Evolutionary conservation across 257 asterid genomes (phyloP).

Genomic region (Solanum pinnatisectum): DNA sequence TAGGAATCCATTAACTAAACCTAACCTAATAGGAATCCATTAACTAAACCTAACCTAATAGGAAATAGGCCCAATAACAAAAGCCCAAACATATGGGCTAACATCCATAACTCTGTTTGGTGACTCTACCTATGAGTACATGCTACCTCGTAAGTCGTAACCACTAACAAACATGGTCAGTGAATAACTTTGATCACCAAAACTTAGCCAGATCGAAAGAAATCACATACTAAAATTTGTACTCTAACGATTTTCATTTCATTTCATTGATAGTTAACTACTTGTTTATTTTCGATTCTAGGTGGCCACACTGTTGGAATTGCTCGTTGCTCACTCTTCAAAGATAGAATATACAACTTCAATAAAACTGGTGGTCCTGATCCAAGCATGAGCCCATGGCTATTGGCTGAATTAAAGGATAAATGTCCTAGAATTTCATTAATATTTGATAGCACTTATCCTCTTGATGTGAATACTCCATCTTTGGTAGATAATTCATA

Average conservation of each 20-base stretch:
- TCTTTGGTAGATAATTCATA: constrained; percentile 34
- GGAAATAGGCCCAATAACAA: too few relatives aligned
- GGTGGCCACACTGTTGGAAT: constrained; percentile 67
- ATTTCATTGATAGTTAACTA: not conserved
- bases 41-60: too few relatives aligned
- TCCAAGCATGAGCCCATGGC: constrained; percentile 31
- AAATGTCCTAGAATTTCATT: constrained; percentile 28
- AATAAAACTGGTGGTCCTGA: constrained; percentile 30
- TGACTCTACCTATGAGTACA: not conserved
- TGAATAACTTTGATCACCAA: too few relatives aligned
- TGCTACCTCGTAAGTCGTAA: too few relatives aligned
- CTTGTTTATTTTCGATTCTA: not conserved
- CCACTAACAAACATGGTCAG: too few relatives aligned
- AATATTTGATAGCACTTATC: constrained; percentile 8
- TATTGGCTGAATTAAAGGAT: constrained; percentile 8
- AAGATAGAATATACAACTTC: constrained; percentile 44
- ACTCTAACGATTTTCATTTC: too few relatives aligned
- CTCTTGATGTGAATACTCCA: constrained; percentile 39
- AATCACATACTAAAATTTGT: not conserved
- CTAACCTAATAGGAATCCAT: too few relatives aligned
- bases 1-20: too few relatives aligned
- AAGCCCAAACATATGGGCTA: too few relatives aligned
- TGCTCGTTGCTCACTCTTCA: constrained; percentile 42
- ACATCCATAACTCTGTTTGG: too few relatives aligned
- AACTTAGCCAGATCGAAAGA: not conserved